Base-by-base conservation (phyloP, 2,329 filamentous ascomycete genomes). In the Alternaria solani region DNA sequence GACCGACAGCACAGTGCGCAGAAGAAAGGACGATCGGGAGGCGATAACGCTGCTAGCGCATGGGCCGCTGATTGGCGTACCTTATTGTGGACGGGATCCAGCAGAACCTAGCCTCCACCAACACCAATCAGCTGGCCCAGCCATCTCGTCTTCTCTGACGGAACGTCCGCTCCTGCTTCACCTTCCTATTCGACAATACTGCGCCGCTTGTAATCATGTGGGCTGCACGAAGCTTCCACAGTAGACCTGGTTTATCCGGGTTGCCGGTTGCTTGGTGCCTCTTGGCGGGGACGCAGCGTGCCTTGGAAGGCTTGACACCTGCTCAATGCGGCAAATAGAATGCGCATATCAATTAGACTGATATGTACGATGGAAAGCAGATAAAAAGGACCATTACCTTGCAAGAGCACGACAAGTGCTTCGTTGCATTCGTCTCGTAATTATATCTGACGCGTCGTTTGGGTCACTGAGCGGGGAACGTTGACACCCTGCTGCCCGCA, bases 271-370 rank as follows among this genome's bases (percentile, higher is more conserved):
- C 71, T 76, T 73, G 65, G 69, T 51, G 18, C 47, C 51, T 38
- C 73, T 75, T 77, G 74, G 75, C 74, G 59, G 56, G 38, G 54
- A 66, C 69, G 63, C 64, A 64, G 64, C 62, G 55, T 59, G 65
- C 63, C 71, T 75, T 74, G 70, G 57, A 48, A 42, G 57, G 57
- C 51, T 62, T 59, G 46, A 67, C 72, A 75, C 75, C 75, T 78
- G 65, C 75, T 74, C 59, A 38, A 76, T 74, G 51, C 49, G 75
- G 75, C 68, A 78, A 68, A 68, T 75, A 64, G 56, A 53, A 69
- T 66, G 64, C 63, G 60, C 55, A 56, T 63, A 59, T 67, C 63
- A 68, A 57, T 70, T 67, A 62, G 66, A 51, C 46, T 57, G 54
- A 66, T 61, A 66, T 67, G 65, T 62, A 53, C 58, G 43, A 59